A percentile compares a stretch with the other conserved stretches of the same genome.
Conservation (phyloP, 2,329 filamentous ascomycete genomes). For the Bipolaris gigantea region DNA sequence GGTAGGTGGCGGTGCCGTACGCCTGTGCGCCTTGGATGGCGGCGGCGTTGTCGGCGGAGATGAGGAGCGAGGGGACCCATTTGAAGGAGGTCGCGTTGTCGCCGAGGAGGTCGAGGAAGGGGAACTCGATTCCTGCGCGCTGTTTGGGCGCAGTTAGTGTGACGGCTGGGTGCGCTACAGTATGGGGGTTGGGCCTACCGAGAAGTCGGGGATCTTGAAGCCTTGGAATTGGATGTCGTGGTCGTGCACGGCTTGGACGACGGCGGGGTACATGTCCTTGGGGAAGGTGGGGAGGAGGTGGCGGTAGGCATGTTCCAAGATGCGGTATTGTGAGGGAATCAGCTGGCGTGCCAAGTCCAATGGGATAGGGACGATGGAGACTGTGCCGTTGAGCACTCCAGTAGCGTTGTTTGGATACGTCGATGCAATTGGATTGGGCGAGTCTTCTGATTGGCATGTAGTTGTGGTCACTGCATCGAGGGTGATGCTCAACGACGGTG, state of each 20-base stretch:
- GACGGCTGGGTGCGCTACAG: neutral
- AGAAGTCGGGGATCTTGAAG: conserved; percentile 53
- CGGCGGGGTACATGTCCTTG: conserved; percentile 56
- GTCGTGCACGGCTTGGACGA: conserved; percentile 55
- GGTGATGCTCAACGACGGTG: neutral
- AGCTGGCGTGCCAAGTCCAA: conserved; percentile 51
- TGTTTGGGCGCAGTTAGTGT: conserved; percentile 28
- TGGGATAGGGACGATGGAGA: conserved; percentile 57
- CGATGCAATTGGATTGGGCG: conserved; percentile 55
- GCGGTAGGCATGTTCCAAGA: conserved; percentile 55
- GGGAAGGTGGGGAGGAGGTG: conserved; percentile 55
- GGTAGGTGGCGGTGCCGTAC: conserved; percentile 52
- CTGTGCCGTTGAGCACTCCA: conserved; percentile 58
- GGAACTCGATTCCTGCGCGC: conserved; percentile 58
- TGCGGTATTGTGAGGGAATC: conserved; percentile 54
- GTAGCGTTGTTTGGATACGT: conserved; percentile 54
- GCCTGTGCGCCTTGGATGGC: conserved; percentile 51
- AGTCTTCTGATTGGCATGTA: conserved; percentile 33
- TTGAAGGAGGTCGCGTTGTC: conserved; percentile 57
- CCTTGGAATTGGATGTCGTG: conserved; percentile 54
- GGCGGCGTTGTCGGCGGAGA: conserved; percentile 48
- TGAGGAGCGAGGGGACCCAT: conserved; percentile 53
- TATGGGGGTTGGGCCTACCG: conserved; percentile 41
- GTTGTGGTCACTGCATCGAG: neutral
- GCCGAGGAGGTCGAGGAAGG: conserved; percentile 57